phyloP scores from a whole-genome alignment of 371 early-diverging fungal genomes.

The Mucor indicus region DNA sequence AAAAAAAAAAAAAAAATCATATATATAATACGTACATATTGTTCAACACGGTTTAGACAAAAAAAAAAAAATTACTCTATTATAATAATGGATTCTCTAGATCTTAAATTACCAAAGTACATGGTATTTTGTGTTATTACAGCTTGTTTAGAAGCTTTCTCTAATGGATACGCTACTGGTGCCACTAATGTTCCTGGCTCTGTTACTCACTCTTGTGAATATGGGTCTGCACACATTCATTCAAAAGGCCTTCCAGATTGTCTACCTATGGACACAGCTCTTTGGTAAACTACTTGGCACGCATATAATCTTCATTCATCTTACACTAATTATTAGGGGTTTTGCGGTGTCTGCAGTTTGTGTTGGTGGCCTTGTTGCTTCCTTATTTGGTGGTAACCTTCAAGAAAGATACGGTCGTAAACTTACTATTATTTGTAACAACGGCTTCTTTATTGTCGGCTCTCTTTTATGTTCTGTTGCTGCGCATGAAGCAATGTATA shows the following conservation, averaged over 20 bases:
- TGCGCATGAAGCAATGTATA: slow-evolving; percentile 55
- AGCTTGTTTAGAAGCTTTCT: slow-evolving; percentile 33
- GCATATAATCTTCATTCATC: neutral
- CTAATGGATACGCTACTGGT: slow-evolving; percentile 43
- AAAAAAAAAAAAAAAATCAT: neutral
- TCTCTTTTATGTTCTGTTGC: slow-evolving; percentile 56
- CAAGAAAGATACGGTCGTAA: slow-evolving; percentile 63
- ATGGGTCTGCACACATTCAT: slow-evolving; percentile 7
- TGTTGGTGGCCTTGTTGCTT: slow-evolving; percentile 72
- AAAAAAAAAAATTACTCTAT: too few relatives aligned
- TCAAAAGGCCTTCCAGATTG: slow-evolving; percentile 21
- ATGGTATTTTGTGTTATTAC: slow-evolving; percentile 41
- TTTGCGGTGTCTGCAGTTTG: slow-evolving; percentile 64
- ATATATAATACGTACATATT: neutral
- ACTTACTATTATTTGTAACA: slow-evolving; percentile 56
- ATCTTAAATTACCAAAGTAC: slow-evolving; percentile 25
- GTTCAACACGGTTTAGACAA: neutral
- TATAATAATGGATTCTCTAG: slow-evolving; percentile 32
- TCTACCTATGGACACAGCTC: slow-evolving; percentile 22
- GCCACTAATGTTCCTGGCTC: slow-evolving; percentile 41
- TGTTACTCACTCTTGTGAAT: slow-evolving; percentile 20
- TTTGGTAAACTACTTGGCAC: slow-evolving; percentile 5
- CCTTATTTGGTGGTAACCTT: slow-evolving; percentile 55
- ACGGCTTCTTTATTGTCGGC: slow-evolving; percentile 61
- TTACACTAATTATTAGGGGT: slow-evolving; percentile 35